Base-by-base conservation (phyloP, 768 basidiomycete species). In the Chalciporus chontae region DNA sequence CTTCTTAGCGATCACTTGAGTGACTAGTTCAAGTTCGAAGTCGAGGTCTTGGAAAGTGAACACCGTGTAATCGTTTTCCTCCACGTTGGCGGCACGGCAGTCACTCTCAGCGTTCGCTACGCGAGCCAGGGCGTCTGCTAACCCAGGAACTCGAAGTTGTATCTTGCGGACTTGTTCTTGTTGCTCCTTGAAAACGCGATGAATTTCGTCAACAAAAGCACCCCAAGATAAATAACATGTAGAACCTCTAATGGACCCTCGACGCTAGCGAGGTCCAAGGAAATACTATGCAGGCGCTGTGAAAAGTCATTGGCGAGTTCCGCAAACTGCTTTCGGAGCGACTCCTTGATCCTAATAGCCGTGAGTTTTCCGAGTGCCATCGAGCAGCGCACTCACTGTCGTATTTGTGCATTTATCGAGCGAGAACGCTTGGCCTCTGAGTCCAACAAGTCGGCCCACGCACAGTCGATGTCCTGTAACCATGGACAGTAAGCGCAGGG, bases 51-150 rank as follows among this genome's bases (percentile, higher is more conserved):
- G 87, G 54, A 77, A 83, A 4, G 89, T 90, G 61, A 94, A 87
- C 3, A 95, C 82, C 0, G 93, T 95, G 65, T 94, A 90, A 64
- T 98, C 95, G 63, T 96, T 97, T 68, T 96, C 94, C 61, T 98
- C 95, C 6, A 97, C 87, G 53, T 98, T 96, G 9, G 94, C 94
- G 7, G 82, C 80, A 4, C 70, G 70, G 68, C 94, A 96, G 46
- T 86, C 87, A 1, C 76, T 74, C 58, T 97, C 91, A 0, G 84
- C 85, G 0, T 66, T 71, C 0, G 72, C 73, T 9, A 95, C 83
- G 13, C 74, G 63, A 11, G 67, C 69, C 27, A 91, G 66, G 0
- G 75, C 70, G 9, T 83, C 77, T 6, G 81, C 75, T 27, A 97
- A 73, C 0, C 76, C 70, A 0, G 87, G 81, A 60, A 95, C 73